Base-by-base conservation (phyloP, 2,329 filamentous ascomycete species). In the Dissoconium aciculare region DNA sequence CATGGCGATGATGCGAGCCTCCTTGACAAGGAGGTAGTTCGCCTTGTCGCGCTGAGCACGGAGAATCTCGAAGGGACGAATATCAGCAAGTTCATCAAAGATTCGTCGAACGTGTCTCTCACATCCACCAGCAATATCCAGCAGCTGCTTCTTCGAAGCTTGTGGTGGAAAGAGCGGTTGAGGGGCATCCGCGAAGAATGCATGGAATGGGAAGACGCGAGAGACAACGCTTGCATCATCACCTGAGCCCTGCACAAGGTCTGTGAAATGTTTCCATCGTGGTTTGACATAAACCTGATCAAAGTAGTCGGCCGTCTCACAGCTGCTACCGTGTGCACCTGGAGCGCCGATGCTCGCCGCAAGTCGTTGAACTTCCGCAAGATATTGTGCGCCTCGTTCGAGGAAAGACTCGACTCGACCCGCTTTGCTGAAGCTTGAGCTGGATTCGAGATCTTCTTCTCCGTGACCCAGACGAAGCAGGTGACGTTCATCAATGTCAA, bases 1-100 rank as follows among this genome's bases (percentile, higher is more conserved):
- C 91, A 98, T 98, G 35, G 89, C 91, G 41, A 98, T 78, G 39
- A 98, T 89, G 19, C 89, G 77, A n/a, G 91, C 91, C 57, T 95
- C 87, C 47, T 84, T 94, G 4, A 84, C 78, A 17, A 98, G 69
- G 4, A 98, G 71, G 50, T 98, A 98, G 54, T 95, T 95, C 30
- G 85, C 79, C 59, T 91, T 94, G 53, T 98, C 89, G 19, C 80
- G 75, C 40, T 85, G 80, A 33, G 78, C 77, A 30, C 84, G 74
- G 33, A 98, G 60, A 30, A 98, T 85, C 58, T 98, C 89, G 49
- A 98, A 98, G 0, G 89, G 91, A 44, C 85, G 70, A 27, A 92
- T 87, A 50, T 95, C 85, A 42, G 85, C 83, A 28, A 98, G 65
- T 53, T 95, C 84, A 0, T 78, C 74, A 51, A 98, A 98, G 27